phyloP scores from a whole-genome alignment of 1,139 yeast species.

The Yamadazyma taylorii region DNA sequence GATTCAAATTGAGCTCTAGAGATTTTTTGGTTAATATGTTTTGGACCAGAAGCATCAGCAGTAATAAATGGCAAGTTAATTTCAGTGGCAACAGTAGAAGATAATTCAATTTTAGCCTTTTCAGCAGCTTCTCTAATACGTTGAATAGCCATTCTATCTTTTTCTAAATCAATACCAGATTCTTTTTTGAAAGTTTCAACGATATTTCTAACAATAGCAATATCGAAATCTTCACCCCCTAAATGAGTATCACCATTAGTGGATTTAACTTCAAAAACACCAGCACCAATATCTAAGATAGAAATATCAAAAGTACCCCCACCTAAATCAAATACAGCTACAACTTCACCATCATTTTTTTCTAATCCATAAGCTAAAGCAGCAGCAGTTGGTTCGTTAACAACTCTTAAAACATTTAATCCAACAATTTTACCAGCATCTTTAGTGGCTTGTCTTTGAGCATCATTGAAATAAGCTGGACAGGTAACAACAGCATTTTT shows the following conservation, averaged over 20 bases:
- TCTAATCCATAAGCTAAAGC: conserved; percentile 66
- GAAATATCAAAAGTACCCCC: conserved; percentile 99
- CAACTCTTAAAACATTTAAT: conserved; percentile 57
- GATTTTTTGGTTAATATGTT: conserved; percentile 93
- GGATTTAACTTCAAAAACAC: conserved; percentile 99
- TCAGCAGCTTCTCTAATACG: conserved; percentile 99
- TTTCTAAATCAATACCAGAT: conserved; percentile 80
- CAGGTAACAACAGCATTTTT: conserved; percentile 78
- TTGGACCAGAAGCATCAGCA: conserved; percentile 95
- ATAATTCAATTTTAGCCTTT: conserved; percentile 98
- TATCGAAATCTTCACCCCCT: conserved; percentile 98
- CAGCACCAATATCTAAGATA: conserved; percentile 93
- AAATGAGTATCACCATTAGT: conserved; percentile 99
- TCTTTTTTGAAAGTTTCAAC: conserved; percentile 93
- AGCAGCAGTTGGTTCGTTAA: conserved; percentile 64
- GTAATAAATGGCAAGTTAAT: conserved; percentile 97
- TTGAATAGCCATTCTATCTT: conserved; percentile 98
- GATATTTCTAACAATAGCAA: conserved; percentile 82
- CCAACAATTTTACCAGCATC: conserved; percentile 66
- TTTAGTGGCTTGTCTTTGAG: conserved; percentile 65
- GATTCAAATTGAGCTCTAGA: conserved; percentile 92
- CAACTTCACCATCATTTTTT: conserved; percentile 65
- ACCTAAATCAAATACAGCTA: conserved; percentile 93
- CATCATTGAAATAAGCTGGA: conserved; percentile 62
- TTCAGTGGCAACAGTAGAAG: conserved; percentile 91